A percentile compares a stretch with the other conserved stretches of the same genome.
phyloP scores from a whole-genome alignment of 805 yeast species.

The Torulaspora delbrueckii region DNA sequence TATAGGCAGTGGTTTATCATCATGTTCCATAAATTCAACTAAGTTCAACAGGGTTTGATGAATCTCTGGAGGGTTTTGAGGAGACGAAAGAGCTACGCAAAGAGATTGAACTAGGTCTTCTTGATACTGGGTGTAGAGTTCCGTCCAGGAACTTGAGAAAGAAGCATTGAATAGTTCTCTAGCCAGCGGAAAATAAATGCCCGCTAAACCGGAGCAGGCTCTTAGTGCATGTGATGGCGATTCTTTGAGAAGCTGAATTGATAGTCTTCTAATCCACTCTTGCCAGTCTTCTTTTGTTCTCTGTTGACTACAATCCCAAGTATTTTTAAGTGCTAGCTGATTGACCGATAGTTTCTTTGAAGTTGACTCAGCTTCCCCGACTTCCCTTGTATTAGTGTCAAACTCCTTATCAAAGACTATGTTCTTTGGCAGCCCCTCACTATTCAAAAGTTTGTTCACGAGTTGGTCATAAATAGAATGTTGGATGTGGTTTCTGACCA shows the following conservation, averaged over 20 bases:
- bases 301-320: constrained; percentile 89
- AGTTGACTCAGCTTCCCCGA: constrained; percentile 52
- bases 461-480: constrained; percentile 75
- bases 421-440: constrained; percentile 81
- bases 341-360: constrained; percentile 70
- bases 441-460: constrained; percentile 68
- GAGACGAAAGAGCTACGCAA: constrained; percentile 81
- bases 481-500: constrained; percentile 59
- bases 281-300: constrained; percentile 96
- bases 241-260: constrained; percentile 81
- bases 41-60: constrained; percentile 82
- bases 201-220: constrained; percentile 87
- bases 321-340: constrained; percentile 59
- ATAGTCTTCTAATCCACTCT: constrained; percentile 88
- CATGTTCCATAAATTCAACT: constrained; percentile 97
- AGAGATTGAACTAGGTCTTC: constrained; percentile 83
- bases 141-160: constrained; percentile 94
- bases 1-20: constrained; percentile 88
- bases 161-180: constrained; percentile 89
- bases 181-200: constrained; percentile 81
- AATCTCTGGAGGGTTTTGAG: constrained; percentile 93
- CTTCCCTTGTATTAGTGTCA: constrained; percentile 37
- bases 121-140: constrained; percentile 80
- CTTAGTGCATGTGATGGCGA: constrained; percentile 92
- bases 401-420: constrained; percentile 63